Evolutionary conservation across 139 green algal genomes (phyloP).

Genomic region (Nannochloris sp.): DNA sequence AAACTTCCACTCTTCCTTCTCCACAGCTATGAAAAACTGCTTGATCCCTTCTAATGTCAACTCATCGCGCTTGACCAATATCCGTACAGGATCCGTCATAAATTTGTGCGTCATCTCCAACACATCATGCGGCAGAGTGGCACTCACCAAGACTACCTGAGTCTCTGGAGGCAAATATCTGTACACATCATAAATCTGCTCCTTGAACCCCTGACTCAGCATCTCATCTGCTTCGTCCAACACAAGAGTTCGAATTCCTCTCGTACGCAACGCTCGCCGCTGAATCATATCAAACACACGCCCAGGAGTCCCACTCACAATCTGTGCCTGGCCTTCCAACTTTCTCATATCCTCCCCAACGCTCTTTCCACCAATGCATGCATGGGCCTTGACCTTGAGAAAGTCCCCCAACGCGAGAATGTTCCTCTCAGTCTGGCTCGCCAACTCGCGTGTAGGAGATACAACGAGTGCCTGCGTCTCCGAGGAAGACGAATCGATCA

Average conservation of each 20-base stretch:
- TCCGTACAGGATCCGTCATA: constrained; percentile 95
- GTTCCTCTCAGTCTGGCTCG: constrained; percentile 89
- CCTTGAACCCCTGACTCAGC: constrained; percentile 96
- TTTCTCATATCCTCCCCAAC: constrained; percentile 93
- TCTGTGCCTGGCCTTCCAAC: constrained; percentile 85
- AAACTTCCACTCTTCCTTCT: constrained; percentile 99
- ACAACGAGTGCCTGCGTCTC: constrained; percentile 75
- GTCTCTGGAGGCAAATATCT: constrained; percentile 79
- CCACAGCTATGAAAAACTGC: constrained; percentile 99
- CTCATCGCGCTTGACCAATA: constrained; percentile 99
- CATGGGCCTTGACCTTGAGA: constrained; percentile 80
- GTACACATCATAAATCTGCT: constrained; percentile 99
- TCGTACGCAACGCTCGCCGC: constrained; percentile 57
- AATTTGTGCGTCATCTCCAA: constrained; percentile 98
- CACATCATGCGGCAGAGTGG: constrained; percentile 92
- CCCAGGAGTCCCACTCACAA: constrained; percentile 93
- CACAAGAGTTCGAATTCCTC: constrained; percentile 68
- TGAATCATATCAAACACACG: constrained; percentile 99
- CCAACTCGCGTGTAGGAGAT: constrained; percentile 95
- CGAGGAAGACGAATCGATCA: constrained; percentile 59
- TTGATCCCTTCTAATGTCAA: constrained; percentile 99
- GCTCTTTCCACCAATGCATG: constrained; percentile 91
- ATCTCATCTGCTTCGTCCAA: constrained; percentile 98
- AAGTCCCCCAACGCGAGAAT: constrained; percentile 87
- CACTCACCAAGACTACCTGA: constrained; percentile 88